Evolutionary conservation across 2,329 filamentous ascomycete species (phyloP).

Genomic region (Beauveria scarabaeidicola): DNA sequence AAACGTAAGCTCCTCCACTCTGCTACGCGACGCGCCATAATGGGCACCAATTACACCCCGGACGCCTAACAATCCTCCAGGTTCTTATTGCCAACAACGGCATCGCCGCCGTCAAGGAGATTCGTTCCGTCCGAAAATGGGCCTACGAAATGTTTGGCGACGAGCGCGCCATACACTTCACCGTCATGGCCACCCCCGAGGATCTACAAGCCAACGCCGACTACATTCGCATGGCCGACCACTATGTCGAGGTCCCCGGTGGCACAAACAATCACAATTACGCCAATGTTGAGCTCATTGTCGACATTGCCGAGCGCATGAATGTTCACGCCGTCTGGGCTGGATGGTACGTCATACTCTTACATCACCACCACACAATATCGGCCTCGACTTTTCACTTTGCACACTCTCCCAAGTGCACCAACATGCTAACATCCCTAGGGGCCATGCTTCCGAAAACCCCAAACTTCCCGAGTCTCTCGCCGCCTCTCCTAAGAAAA

Average conservation of each 20-base stretch:
- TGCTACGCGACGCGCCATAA: neutral
- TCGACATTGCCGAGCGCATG: constrained; percentile 97
- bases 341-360: constrained; percentile 65
- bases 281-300: constrained; percentile 97
- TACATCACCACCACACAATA: neutral
- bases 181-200: constrained; percentile 98
- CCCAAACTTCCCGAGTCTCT: constrained; percentile 94
- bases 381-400: too few species aligned
- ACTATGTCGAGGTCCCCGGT: constrained; percentile 97
- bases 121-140: constrained; percentile 99
- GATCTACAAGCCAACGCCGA: constrained; percentile 96
- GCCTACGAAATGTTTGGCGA: constrained; percentile 99
- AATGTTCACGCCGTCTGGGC: constrained; percentile 98
- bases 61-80: constrained; percentile 36
- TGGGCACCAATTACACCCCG: too few species aligned
- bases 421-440: constrained; percentile 23
- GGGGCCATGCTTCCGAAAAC: constrained; percentile 98
- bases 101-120: constrained; percentile 99
- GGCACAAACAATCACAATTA: constrained; percentile 99
- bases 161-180: constrained; percentile 97
- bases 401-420: neutral
- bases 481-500: constrained; percentile 94
- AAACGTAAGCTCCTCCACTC: constrained; percentile 56
- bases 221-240: constrained; percentile 99
- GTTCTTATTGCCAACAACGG: constrained; percentile 99